A percentile compares a stretch with the other conserved stretches of the same genome.
Evolutionary conservation across 345 rosid genomes (phyloP).

Genomic region (Brassica juncea): DNA sequence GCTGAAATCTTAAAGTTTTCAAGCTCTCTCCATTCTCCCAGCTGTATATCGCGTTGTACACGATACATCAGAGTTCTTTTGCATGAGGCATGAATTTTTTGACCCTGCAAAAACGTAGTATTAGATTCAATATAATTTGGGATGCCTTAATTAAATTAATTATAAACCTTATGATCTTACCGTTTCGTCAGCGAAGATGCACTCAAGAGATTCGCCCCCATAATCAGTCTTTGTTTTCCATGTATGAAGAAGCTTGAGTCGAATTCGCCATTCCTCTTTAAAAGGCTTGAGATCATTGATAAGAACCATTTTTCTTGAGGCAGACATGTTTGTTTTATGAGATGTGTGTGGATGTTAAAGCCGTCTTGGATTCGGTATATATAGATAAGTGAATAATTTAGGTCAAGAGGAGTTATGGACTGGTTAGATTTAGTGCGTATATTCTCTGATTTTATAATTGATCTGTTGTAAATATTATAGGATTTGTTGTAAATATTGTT

Average conservation of each 20-base stretch:
- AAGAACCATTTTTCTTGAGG: not conserved
- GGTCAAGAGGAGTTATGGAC: not conserved
- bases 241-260: not conserved
- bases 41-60: not conserved
- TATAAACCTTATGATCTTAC: not conserved
- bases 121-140: too few species aligned
- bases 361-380: not conserved
- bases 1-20: not conserved
- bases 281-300: not conserved
- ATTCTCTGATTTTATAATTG: not conserved
- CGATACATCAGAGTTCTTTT: not conserved
- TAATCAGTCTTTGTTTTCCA: not conserved
- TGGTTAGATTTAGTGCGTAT: not conserved
- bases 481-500: too few species aligned
- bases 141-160: too few species aligned
- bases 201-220: not conserved
- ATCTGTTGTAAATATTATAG: too few species aligned
- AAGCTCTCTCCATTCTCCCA: not conserved
- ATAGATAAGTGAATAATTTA: not conserved
- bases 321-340: not conserved
- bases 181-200: not conserved
- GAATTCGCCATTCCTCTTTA: not conserved
- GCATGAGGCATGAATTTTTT: not conserved
- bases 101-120: not conserved
- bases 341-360: not conserved